phyloP scores from a whole-genome alignment of 371 early-diverging fungal genomes.

The Basidiobolus meristosporus region DNA sequence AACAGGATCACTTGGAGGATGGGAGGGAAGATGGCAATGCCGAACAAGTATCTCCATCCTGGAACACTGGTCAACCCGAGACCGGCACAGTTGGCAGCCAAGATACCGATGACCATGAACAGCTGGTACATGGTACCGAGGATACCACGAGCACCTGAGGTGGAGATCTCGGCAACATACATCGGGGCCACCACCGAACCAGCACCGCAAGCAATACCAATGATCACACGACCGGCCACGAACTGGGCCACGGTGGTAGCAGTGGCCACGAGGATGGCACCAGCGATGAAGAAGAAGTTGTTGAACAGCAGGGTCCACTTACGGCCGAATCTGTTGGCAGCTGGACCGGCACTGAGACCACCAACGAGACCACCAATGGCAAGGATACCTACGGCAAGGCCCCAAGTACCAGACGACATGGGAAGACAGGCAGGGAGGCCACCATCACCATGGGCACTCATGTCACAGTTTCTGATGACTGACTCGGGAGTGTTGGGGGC shows the following conservation, averaged over 20 bases:
- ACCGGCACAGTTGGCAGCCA: slow-evolving; percentile 35
- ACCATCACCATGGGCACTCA: not conserved
- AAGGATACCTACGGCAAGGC: slow-evolving; percentile 40
- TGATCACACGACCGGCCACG: slow-evolving; percentile 57
- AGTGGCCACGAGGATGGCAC: slow-evolving; percentile 33
- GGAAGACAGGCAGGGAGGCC: not conserved
- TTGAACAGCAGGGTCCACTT: slow-evolving; percentile 38
- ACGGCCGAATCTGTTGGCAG: slow-evolving; percentile 41
- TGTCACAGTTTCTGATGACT: not conserved
- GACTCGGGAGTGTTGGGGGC: slow-evolving; percentile 3
- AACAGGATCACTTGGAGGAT: slow-evolving; percentile 44
- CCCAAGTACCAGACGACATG: too few relatives aligned
- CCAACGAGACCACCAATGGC: slow-evolving; percentile 58
- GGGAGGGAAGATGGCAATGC: slow-evolving; percentile 37
- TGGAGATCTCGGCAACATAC: slow-evolving; percentile 71
- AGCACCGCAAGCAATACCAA: slow-evolving; percentile 68
- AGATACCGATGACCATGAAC: slow-evolving; percentile 53
- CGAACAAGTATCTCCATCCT: slow-evolving; percentile 43
- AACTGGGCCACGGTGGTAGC: slow-evolving; percentile 40
- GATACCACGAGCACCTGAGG: slow-evolving; percentile 49
- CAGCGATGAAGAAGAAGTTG: slow-evolving; percentile 38
- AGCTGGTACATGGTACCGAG: slow-evolving; percentile 55
- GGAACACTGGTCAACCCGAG: slow-evolving; percentile 29
- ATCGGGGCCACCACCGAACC: slow-evolving; percentile 57
- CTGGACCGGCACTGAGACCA: slow-evolving; percentile 30